Conservation (phyloP, 2,329 filamentous ascomycete genomes). For the Fusarium sambucinum region DNA sequence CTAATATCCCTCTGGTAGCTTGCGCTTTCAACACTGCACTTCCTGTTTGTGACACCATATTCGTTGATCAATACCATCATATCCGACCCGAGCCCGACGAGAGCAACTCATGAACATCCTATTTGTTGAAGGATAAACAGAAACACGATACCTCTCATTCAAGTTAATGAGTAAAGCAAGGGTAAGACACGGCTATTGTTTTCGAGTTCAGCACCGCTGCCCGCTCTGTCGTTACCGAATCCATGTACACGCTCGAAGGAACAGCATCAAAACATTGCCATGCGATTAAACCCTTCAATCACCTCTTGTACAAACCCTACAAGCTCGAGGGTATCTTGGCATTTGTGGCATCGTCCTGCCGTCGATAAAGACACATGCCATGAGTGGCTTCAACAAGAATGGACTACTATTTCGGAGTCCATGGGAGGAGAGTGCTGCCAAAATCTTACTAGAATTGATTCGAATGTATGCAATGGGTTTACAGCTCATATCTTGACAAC, state of each 20-base stretch:
- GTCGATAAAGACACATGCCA: neutral
- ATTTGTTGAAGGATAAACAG: slow-evolving; percentile 15
- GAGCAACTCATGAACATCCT: slow-evolving; percentile 24
- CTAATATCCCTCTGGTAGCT: slow-evolving; percentile 43
- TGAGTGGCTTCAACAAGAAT: neutral
- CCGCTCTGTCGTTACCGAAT: slow-evolving; percentile 1
- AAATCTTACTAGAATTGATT: neutral
- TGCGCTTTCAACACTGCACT: slow-evolving; percentile 36
- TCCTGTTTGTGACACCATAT: slow-evolving; percentile 43
- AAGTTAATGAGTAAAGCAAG: slow-evolving; percentile 26
- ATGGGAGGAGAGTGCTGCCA: neutral
- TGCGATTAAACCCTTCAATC: neutral
- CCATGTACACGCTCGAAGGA: slow-evolving; percentile 2
- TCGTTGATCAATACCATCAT: slow-evolving; percentile 37
- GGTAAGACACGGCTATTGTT: slow-evolving; percentile 40
- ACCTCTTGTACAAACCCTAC: neutral
- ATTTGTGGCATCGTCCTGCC: neutral
- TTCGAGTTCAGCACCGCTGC: slow-evolving; percentile 17
- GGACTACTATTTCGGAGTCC: neutral
- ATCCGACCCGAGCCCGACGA: slow-evolving; percentile 33
- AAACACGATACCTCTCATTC: slow-evolving; percentile 6
- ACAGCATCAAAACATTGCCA: neutral
- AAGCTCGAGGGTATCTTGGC: neutral
- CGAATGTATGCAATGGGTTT: neutral
- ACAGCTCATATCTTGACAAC: neutral